These are phyloP conservation scores for Strobilomyces confusus DNA, from an alignment of 768 basidiomycete species.

Conservation along the genomic window DNA sequence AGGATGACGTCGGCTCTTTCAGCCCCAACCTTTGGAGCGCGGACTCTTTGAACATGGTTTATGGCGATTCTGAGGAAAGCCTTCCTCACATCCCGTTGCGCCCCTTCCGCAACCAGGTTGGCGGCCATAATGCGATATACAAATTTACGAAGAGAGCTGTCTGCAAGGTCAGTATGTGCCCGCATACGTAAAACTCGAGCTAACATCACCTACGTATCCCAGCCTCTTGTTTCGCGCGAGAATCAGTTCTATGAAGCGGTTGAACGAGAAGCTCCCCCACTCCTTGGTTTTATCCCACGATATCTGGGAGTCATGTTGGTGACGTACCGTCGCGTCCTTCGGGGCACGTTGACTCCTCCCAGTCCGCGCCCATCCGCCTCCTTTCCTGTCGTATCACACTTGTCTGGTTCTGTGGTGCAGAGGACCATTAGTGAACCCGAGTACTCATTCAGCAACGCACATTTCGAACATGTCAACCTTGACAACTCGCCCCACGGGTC, in stretches of 20 bases:
- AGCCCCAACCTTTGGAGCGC: conserved; percentile 24
- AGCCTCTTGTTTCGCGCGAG: conserved; percentile 96
- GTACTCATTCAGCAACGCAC: conserved; percentile 1
- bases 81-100: conserved; percentile 88
- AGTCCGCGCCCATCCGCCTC: conserved; percentile 12
- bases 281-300: conserved; percentile 93
- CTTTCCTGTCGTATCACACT: conserved; percentile 17
- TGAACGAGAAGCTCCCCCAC: conserved; percentile 87
- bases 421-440: conserved; percentile 26
- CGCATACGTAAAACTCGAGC: background rate
- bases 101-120: conserved; percentile 97
- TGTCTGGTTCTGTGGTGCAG: conserved; percentile 27
- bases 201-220: conserved; percentile 16
- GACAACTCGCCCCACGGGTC: conserved; percentile 25
- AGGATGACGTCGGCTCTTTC: too few relatives aligned
- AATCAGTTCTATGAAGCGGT: conserved; percentile 98
- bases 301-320: conserved; percentile 99
- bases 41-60: conserved; percentile 37
- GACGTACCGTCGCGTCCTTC: conserved; percentile 81
- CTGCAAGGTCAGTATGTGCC: conserved; percentile 75
- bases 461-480: background rate
- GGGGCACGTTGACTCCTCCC: conserved; percentile 28
- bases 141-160: conserved; percentile 97
- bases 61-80: conserved; percentile 50
- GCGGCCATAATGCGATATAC: conserved; percentile 95